Base-by-base conservation (phyloP, 2,329 filamentous ascomycete genomes). In the Sporothrix curviconia region DNA sequence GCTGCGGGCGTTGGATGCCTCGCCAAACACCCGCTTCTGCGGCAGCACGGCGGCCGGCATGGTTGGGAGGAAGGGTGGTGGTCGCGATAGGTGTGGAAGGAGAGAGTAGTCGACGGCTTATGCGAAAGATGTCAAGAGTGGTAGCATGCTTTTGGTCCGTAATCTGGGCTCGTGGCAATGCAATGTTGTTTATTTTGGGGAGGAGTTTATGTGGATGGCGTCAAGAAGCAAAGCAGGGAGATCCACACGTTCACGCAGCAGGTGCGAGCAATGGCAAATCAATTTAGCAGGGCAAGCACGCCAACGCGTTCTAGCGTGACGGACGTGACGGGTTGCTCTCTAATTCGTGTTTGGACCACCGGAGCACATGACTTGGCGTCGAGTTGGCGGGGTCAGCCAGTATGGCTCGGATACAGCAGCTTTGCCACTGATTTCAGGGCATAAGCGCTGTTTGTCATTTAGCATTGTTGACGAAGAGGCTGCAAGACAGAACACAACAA, bases 21-120 rank as follows among this genome's bases (percentile, higher is more conserved):
- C 87, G 63, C 80, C 84, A 50, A 90, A 76, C 65, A 87, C 83
- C 67, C 88, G 83, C 75, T 91, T 91, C 72, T 88, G 84, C 56
- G 87, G 83, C 57, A 84, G 71, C 59, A 79, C 68, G 60, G 75
- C 69, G 60, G 77, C 72, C 62, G 78, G 70, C 79, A 82, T 82
- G 65, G 59, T 64, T 36, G 58, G 30, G 39, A n/a, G 46, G 39
- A 46, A 43, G 17, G 2, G 30, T 17, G 12, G 19, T 12, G 30
- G 24, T 17, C 22, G 6, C 11, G 22, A 9, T 28, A n/a, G 17
- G 7, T 14, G 28, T 37, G 9, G 24, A 14, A 11, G n/a, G 15
- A 28, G 7, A 14, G 19, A 22, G 34, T 25, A 36, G 46, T 28
- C 9, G 32, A 51, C n/a, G 12, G 4, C 1, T 6, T 50, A 8